Conservation (phyloP, 257 asterid genomes). For the Scutellaria galericulata region DNA sequence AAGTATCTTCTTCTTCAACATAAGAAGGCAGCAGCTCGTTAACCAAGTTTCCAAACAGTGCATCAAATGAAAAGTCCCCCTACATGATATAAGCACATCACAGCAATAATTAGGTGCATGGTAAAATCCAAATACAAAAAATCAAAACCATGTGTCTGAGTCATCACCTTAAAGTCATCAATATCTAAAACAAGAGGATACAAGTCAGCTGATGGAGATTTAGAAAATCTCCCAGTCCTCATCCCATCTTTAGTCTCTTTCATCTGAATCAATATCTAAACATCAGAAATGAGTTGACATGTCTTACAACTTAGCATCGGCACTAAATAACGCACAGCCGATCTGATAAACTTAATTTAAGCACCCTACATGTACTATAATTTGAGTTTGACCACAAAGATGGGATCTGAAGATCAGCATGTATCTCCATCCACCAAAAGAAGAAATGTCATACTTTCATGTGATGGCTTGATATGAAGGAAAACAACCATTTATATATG, state of each 20-base stretch:
- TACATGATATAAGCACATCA: conserved; percentile 40
- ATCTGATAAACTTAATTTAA: conserved; percentile 26
- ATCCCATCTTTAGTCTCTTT: conserved; percentile 70
- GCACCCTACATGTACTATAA: not conserved
- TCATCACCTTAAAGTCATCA: conserved; percentile 86
- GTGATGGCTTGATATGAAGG: conserved; percentile 17
- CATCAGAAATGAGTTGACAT: conserved; percentile 28
- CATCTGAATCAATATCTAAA: conserved; percentile 60
- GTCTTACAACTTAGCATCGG: conserved; percentile 26
- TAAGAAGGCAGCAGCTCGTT: conserved; percentile 88
- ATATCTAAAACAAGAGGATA: conserved; percentile 83
- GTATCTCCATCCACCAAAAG: conserved; percentile 27
- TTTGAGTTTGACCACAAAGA: conserved; percentile 32
- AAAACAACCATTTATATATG: not conserved
- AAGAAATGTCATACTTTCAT: not conserved
- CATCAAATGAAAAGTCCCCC: conserved; percentile 98
- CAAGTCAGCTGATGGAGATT: conserved; percentile 60
- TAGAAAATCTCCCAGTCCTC: conserved; percentile 54
- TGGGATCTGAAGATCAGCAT: conserved; percentile 18
- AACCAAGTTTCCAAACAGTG: conserved; percentile 88
- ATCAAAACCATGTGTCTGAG: conserved; percentile 25
- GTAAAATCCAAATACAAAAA: conserved; percentile 28
- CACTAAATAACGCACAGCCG: conserved; percentile 25
- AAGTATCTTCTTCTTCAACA: conserved; percentile 73
- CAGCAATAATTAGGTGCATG: conserved; percentile 33